These are phyloP conservation scores for Volvox africanus DNA, from an alignment of 139 green algal species.

Conservation along the genomic window DNA sequence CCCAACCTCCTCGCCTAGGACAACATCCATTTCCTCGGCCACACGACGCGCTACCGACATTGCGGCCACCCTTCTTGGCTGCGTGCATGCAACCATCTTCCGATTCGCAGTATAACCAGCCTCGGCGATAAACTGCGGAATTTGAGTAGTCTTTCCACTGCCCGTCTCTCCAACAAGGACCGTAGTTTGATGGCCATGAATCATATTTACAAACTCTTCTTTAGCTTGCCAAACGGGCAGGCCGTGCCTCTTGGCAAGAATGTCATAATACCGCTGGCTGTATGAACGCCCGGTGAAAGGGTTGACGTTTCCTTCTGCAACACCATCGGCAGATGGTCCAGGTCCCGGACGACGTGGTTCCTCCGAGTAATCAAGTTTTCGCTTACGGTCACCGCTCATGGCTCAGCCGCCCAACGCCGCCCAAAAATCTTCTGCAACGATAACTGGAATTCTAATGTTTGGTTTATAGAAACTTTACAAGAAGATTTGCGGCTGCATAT, in stretches of 20 bases:
- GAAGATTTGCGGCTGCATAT: too few relatives aligned
- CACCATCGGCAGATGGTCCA: neutral
- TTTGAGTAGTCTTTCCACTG: conserved; percentile 99
- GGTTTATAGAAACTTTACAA: too few relatives aligned
- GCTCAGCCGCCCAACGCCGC: neutral
- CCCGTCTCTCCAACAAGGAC: conserved; percentile 99
- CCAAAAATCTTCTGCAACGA: neutral
- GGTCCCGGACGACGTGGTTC: neutral
- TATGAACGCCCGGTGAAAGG: conserved; percentile 91
- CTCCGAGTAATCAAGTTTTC: conserved; percentile 82
- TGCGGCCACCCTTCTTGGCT: conserved; percentile 95
- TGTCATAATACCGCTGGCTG: conserved; percentile 91
- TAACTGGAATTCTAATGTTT: neutral
- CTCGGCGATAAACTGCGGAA: conserved; percentile 96
- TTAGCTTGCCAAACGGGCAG: conserved; percentile 98
- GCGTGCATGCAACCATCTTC: conserved; percentile 86
- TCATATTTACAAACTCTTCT: conserved; percentile 93
- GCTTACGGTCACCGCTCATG: conserved; percentile 70
- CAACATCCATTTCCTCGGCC: conserved; percentile 93
- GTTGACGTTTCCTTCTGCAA: conserved; percentile 61
- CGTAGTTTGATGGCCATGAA: conserved; percentile 94
- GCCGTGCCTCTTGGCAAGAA: conserved; percentile 88
- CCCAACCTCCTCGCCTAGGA: conserved; percentile 89
- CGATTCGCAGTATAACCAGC: conserved; percentile 82
- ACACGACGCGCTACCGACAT: conserved; percentile 98